phyloP scores from a whole-genome alignment of 1,139 yeast species.

The Saccharomycopsis crataegensis region DNA sequence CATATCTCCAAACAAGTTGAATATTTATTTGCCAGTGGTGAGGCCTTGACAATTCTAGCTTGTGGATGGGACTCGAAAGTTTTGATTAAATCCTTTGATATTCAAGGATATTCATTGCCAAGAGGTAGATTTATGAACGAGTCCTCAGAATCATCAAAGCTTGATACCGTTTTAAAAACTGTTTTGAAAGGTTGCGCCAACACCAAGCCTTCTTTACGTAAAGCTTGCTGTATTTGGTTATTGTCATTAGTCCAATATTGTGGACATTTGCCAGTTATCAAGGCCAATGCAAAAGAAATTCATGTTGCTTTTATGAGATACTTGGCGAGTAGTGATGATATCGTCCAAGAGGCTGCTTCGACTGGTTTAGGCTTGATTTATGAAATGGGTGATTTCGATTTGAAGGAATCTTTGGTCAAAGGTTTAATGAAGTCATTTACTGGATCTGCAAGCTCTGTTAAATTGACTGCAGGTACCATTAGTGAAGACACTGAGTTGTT shows the following conservation, averaged over 20 bases:
- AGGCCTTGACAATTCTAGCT: conserved; percentile 65
- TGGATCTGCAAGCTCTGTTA: conserved; percentile 47
- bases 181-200: conserved; percentile 48
- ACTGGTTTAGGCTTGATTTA: conserved; percentile 79
- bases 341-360: conserved; percentile 86
- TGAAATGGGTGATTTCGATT: conserved; percentile 62
- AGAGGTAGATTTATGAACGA: conserved; percentile 6
- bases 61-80: conserved; percentile 71
- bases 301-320: conserved; percentile 71
- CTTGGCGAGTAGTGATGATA: conserved; percentile 71
- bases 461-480: conserved; percentile 58
- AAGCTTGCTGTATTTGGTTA: conserved; percentile 81
- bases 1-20: conserved; percentile 68
- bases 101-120: conserved; percentile 30
- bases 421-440: conserved; percentile 77
- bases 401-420: conserved; percentile 68
- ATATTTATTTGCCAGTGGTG: conserved; percentile 72
- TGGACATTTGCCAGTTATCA: conserved; percentile 40
- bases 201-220: conserved; percentile 68
- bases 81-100: conserved; percentile 41
- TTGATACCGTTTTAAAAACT: conserved; percentile 34
- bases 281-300: conserved; percentile 43
- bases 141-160: conserved; percentile 12
- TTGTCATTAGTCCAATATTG: conserved; percentile 73
- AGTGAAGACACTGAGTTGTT: conserved; percentile 78